Conservation (phyloP, 306 rosid species). For the Canavalia ensiformis region DNA sequence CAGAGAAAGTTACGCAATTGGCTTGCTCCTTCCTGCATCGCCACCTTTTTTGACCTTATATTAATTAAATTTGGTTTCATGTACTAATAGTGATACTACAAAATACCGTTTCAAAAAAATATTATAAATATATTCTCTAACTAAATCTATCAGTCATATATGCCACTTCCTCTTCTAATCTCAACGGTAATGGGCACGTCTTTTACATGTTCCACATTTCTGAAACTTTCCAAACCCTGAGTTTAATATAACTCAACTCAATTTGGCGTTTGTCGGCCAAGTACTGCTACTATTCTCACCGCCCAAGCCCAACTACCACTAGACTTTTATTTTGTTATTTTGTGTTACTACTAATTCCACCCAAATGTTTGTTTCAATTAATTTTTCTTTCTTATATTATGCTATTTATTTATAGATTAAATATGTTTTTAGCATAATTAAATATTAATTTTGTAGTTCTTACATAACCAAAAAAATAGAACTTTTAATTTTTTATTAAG, state of each 20-base stretch:
- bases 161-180: conserved; percentile 27
- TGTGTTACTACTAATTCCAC: background rate
- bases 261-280: background rate
- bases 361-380: no score
- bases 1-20: background rate
- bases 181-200: background rate
- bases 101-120: background rate
- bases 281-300: background rate
- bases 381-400: no score
- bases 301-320: background rate
- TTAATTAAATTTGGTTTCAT: background rate
- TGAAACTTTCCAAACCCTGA: background rate
- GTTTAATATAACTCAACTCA: background rate
- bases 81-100: background rate
- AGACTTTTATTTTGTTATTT: background rate
- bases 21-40: conserved; percentile 8
- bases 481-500: no score
- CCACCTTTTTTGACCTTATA: conserved; percentile 57
- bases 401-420: no score
- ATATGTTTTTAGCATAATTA: no score
- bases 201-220: conserved; percentile 32
- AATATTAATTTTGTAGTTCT: no score
- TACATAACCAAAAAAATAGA: no score
- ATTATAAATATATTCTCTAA: no score
- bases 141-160: background rate